These are phyloP conservation scores for Collariella sp. DNA, from an alignment of 495 filamentous ascomycete genomes.

Conservation along the genomic window DNA sequence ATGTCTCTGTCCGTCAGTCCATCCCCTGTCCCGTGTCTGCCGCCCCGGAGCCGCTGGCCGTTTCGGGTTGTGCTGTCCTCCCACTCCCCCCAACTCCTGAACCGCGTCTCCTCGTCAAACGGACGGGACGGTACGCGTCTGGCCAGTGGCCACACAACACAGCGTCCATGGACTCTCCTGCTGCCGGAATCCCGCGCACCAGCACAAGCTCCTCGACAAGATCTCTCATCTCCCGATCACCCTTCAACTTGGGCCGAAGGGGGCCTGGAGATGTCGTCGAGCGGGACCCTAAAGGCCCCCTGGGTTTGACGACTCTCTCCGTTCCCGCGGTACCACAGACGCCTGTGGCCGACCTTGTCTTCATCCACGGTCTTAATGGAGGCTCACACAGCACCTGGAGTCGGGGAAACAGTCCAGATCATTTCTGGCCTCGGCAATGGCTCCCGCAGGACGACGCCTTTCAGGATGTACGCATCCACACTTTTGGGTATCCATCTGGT, in stretches of 20 bases:
- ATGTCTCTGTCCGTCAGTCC: no score
- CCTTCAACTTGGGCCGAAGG: background rate
- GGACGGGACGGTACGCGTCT: no score
- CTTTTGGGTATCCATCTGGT: slow-evolving; percentile 17
- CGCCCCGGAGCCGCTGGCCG: no score
- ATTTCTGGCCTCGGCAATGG: slow-evolving; percentile 24
- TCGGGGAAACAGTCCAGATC: slow-evolving; percentile 2
- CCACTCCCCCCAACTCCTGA: no score
- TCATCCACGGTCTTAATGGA: slow-evolving; percentile 26
- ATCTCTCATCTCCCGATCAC: background rate
- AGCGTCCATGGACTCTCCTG: background rate
- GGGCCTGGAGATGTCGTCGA: background rate
- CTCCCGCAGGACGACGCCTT: slow-evolving; percentile 21
- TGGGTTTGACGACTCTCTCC: slow-evolving; percentile 26
- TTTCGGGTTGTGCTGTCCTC: no score
- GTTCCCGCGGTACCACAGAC: slow-evolving; percentile 8
- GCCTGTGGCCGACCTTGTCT: slow-evolving; percentile 28
- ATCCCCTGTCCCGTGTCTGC: no score
- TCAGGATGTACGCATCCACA: slow-evolving; percentile 19
- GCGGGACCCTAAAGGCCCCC: slow-evolving; percentile 9
- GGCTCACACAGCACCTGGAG: slow-evolving; percentile 21
- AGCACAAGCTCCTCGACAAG: background rate
- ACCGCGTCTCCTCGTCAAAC: no score
- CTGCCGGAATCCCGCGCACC: background rate
- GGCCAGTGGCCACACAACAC: no score